These are phyloP conservation scores for Boletellus sp. DNA, from an alignment of 768 basidiomycete genomes.

Conservation along the genomic window DNA sequence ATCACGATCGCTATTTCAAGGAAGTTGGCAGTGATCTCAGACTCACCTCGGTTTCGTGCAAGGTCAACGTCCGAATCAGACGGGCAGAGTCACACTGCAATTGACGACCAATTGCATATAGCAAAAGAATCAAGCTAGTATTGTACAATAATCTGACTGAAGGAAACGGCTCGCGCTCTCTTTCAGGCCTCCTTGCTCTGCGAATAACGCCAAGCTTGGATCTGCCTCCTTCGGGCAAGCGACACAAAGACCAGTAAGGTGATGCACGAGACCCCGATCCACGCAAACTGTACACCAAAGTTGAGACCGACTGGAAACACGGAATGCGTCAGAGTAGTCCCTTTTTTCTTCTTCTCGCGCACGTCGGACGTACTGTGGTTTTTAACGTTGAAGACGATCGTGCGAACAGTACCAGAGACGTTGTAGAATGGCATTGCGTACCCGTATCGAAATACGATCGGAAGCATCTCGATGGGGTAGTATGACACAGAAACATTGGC, in stretches of 20 bases:
- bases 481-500: constrained; percentile 56
- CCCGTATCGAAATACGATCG: constrained; percentile 59
- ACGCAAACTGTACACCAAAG: constrained; percentile 56
- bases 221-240: constrained; percentile 28
- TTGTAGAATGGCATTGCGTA: constrained; percentile 74
- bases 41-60: neutral
- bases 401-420: constrained; percentile 54
- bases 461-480: constrained; percentile 58
- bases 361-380: constrained; percentile 44
- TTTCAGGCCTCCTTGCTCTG: constrained; percentile 8
- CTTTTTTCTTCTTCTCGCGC: neutral
- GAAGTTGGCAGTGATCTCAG: constrained; percentile 1
- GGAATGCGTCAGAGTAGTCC: neutral
- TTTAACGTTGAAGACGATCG: constrained; percentile 63
- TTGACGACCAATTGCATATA: neutral
- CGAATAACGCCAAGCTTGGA: constrained; percentile 19
- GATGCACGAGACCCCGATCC: constrained; percentile 52
- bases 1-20: constrained; percentile 14
- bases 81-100: too few species aligned
- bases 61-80: neutral
- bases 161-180: too few species aligned
- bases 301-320: constrained; percentile 51
- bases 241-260: constrained; percentile 52
- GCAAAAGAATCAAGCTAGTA: neutral
- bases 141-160: neutral